Percentiles rank a stretch among this genome's conserved stretches.
Conservation (phyloP, 2,329 filamentous ascomycete genomes). For the Diatrype stigma region DNA sequence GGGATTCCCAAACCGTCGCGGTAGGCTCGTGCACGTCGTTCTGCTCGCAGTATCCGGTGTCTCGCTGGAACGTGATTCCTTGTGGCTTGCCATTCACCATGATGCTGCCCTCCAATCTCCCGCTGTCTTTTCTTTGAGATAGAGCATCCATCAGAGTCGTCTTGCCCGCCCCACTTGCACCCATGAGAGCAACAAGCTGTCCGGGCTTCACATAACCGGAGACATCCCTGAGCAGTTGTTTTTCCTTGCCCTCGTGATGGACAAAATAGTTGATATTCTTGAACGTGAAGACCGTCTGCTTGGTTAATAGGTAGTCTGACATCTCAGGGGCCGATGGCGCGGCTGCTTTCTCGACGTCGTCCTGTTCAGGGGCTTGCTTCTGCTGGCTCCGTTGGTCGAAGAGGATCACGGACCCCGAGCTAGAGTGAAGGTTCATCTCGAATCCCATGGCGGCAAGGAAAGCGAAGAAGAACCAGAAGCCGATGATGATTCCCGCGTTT, state of each 20-base stretch:
- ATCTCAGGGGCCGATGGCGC: background rate
- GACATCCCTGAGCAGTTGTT: conserved; percentile 73
- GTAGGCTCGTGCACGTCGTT: conserved; percentile 65
- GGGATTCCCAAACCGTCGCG: conserved; percentile 61
- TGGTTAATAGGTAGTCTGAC: conserved; percentile 63
- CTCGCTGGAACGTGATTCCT: conserved; percentile 51
- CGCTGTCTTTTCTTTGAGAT: conserved; percentile 66
- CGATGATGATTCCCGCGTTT: conserved; percentile 58
- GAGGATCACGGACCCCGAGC: conserved; percentile 8
- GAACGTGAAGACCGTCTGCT: conserved; percentile 65
- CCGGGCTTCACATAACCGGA: conserved; percentile 89
- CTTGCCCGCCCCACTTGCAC: conserved; percentile 68
- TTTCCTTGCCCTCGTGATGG: conserved; percentile 49
- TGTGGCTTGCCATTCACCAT: no score
- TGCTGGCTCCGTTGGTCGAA: conserved; percentile 16
- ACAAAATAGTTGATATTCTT: conserved; percentile 50
- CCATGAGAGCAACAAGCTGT: conserved; percentile 77
- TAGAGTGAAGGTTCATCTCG: conserved; percentile 50
- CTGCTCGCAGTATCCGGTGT: conserved; percentile 67
- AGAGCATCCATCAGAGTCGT: conserved; percentile 69
- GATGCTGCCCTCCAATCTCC: conserved; percentile 65
- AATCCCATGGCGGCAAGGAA: conserved; percentile 53
- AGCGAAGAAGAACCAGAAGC: conserved; percentile 56
- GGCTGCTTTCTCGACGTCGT: background rate
- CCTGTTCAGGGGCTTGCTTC: background rate